Evolutionary conservation across 805 yeast genomes (phyloP), one percentile per base, ranked within the genome.

Genomic region (Metschnikowia lachancei): DNA sequence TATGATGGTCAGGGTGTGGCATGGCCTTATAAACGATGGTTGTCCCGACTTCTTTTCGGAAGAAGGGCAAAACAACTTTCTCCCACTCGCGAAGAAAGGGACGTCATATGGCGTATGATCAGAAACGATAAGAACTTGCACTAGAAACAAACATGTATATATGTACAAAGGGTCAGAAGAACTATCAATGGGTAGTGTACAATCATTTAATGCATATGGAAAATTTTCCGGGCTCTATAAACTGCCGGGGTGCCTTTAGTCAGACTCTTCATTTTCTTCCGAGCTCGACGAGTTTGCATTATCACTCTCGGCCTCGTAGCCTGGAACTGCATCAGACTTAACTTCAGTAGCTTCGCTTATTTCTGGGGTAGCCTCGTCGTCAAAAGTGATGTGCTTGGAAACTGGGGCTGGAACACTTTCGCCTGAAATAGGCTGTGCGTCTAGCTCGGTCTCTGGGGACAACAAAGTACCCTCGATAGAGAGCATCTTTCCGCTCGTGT

Each of bases 401-500:
- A 37, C 34, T 1, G 42, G 20, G 3, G 36, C 39, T 4, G 53
- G 47, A 4, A 52, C 68, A 67, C 47, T 70, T 45, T 72, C 74
- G 11, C 16, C 16, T 12, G 45, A 76, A 3, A 81, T 77, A 3
- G 86, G 83, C 55, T 78, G 70, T 9, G 77, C 74, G 47, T 77
- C 83, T 43, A 65, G 65, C 52, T 79, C 85, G 24, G 69, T 62
- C 17, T 82, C 84, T 3, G 85, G 83, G 51, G 72, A 61, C 20
- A 85, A 64, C 50, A 91, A 72, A 1, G 96, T 83, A n/a, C 98
- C 98, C 51, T 90, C 95, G 12, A 92, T 77, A 9, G 95, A 84
- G 13, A 91, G 82, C 45, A 88, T 84, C 64, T 82, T 85, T 8
- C 96, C 95, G 5, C 91, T 78, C 12, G 84, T 80, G 66, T 79